These are phyloP conservation scores for Botrytis paeoniae DNA, from an alignment of 2,329 filamentous ascomycete genomes.

Conservation along the genomic window DNA sequence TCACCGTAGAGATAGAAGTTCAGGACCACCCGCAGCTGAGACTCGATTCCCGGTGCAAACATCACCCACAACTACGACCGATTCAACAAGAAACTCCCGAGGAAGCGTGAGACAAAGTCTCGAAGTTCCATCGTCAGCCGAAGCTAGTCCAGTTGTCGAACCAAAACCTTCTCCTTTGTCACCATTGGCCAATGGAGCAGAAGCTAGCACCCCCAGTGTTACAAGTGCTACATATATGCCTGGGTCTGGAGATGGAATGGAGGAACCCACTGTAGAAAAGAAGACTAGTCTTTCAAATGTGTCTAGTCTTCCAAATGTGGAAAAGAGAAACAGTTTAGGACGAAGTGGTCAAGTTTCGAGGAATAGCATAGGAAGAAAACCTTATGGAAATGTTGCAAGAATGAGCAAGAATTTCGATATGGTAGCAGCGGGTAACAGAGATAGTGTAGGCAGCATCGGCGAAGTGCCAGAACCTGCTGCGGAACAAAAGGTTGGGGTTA, in stretches of 20 bases:
- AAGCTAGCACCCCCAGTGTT: slow-evolving; percentile 27
- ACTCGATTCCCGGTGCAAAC: slow-evolving; percentile 84
- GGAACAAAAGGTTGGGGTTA: slow-evolving; percentile 11
- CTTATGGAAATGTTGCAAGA: slow-evolving; percentile 12
- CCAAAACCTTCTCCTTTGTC: slow-evolving; percentile 25
- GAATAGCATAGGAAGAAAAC: slow-evolving; percentile 13
- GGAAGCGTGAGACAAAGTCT: slow-evolving; percentile 59
- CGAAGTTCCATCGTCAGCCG: slow-evolving; percentile 62
- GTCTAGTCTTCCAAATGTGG: slow-evolving; percentile 37
- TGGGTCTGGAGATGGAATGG: slow-evolving; percentile 29
- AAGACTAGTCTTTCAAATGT: slow-evolving; percentile 34
- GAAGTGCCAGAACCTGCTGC: slow-evolving; percentile 7
- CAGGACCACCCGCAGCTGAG: slow-evolving; percentile 63
- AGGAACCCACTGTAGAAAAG: slow-evolving; percentile 20
- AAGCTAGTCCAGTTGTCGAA: slow-evolving; percentile 26
- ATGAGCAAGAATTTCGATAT: slow-evolving; percentile 15
- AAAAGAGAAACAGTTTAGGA: slow-evolving; percentile 65
- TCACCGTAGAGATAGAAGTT: slow-evolving; percentile 80
- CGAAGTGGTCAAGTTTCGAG: slow-evolving; percentile 37
- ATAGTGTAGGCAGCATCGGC: slow-evolving; percentile 10
- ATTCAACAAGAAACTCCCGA: slow-evolving; percentile 39
- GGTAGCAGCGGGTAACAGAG: slow-evolving; percentile 2
- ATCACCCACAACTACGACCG: slow-evolving; percentile 53
- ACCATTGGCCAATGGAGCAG: slow-evolving; percentile 31
- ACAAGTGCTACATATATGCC: slow-evolving; percentile 37